Base-by-base conservation (phyloP, 2,329 filamentous ascomycete genomes). In the Aspergillus viridinutans region DNA sequence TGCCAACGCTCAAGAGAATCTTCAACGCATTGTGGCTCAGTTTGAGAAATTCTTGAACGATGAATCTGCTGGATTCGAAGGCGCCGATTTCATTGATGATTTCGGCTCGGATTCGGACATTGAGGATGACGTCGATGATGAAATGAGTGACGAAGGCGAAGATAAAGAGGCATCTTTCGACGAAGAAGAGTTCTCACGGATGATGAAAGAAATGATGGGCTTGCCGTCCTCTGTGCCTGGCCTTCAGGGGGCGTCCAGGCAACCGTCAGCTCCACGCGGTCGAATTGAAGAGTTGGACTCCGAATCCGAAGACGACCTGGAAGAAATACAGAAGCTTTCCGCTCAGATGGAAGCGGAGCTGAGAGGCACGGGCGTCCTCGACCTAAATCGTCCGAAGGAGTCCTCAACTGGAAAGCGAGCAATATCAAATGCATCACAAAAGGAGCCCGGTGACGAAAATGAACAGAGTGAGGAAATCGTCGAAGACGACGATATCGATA, bases 161-260 rank as follows among this genome's bases (percentile, higher is more conserved):
- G 88, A 92, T 61, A 87, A 87, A 63, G 88, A 89, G 49, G 85
- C 90, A 5, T 88, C 86, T 56, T 93, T 95, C 63, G 86, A 96
- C 61, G 92, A 97, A 72, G 85, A 87, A 38, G 88, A 93, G 54
- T 96, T 97, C 64, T 82, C 88, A 8, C 84, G 80, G 53, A 91
- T 96, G 82, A 96, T 99, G 90, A 85, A 86, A 58, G 90, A 95
- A 69, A 92, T 95, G 87, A 92, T 94, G 87, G 90, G 90, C 0
- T 79, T 86, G 72, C 80, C 83, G 7, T 7, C 43, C 43, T 73
- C 78, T 3, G 72, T 74, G n/a, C 55, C 69, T 12, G 69, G 62
- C 28, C 52, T 61, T 32, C 63, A 65, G 42, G 63, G 62, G 8
- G 58, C 61, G 14, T 60, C 65, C 43, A 47, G 21, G 14, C 57